These are phyloP conservation scores for Thermothielavioides terrestris DNA, from an alignment of 495 filamentous ascomycete species.

Conservation along the genomic window DNA sequence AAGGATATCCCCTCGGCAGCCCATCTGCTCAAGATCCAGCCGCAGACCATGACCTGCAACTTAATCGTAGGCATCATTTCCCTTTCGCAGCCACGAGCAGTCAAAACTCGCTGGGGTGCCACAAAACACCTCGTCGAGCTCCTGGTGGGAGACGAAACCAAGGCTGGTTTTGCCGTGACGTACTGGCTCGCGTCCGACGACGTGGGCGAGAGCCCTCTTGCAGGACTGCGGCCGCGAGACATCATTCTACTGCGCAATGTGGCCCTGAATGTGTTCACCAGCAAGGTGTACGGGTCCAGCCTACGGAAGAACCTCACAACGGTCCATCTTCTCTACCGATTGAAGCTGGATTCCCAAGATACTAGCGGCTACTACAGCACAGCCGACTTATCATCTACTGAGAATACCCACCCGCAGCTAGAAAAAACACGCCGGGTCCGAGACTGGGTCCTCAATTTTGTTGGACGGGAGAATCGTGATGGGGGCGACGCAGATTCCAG, in stretches of 20 bases:
- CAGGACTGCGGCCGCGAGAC: slow-evolving; percentile 54
- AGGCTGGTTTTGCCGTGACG: slow-evolving; percentile 69
- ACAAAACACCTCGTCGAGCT: slow-evolving; percentile 63
- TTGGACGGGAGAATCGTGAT: slow-evolving; percentile 31
- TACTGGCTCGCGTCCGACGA: slow-evolving; percentile 59
- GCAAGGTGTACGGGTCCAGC: slow-evolving; percentile 69
- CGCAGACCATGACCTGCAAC: slow-evolving; percentile 72
- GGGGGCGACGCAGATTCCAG: not conserved
- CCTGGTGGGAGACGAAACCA: slow-evolving; percentile 79
- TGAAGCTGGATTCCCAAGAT: slow-evolving; percentile 34
- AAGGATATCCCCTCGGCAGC: slow-evolving; percentile 58
- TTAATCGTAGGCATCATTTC: slow-evolving; percentile 71
- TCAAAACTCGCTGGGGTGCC: slow-evolving; percentile 44
- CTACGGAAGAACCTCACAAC: slow-evolving; percentile 61
- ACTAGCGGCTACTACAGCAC: slow-evolving; percentile 34
- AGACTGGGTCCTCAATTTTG: slow-evolving; percentile 68
- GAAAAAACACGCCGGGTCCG: slow-evolving; percentile 58
- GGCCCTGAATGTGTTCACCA: slow-evolving; percentile 62
- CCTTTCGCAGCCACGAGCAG: slow-evolving; percentile 52
- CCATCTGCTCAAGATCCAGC: slow-evolving; percentile 60
- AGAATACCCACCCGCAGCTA: slow-evolving; percentile 40
- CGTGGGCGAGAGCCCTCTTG: slow-evolving; percentile 37
- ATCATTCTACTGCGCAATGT: slow-evolving; percentile 69
- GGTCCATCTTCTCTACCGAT: slow-evolving; percentile 57
- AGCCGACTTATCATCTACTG: slow-evolving; percentile 29